phyloP scores from a whole-genome alignment of 225 moss, liverwort and hornwort genomes.

The Antitrichia curtipendula region DNA sequence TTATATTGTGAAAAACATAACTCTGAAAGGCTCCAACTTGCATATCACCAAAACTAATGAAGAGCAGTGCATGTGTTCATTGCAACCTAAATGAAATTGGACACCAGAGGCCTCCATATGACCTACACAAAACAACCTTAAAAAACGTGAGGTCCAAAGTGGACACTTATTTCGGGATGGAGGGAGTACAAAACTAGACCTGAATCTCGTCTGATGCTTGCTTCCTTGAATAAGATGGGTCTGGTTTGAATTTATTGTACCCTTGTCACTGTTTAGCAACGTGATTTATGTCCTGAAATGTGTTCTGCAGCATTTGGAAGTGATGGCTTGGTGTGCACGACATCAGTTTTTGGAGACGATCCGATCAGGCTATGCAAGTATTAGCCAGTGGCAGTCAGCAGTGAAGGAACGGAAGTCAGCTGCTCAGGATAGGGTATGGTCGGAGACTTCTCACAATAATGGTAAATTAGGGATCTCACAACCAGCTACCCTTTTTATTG shows the following conservation, averaged over 20 bases:
- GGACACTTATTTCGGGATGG: too few relatives aligned
- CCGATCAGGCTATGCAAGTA: conserved; percentile 52
- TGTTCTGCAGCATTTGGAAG: conserved; percentile 78
- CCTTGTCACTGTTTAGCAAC: not conserved
- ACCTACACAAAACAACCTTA: not conserved
- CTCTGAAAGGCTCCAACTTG: not conserved
- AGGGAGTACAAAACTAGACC: not conserved
- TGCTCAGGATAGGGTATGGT: conserved; percentile 72
- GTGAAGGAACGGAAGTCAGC: conserved; percentile 69
- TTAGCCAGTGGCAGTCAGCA: conserved; percentile 56
- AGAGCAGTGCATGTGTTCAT: not conserved
- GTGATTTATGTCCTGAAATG: not conserved
- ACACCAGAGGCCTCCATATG: not conserved
- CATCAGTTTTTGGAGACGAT: conserved; percentile 64
- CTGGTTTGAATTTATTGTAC: not conserved
- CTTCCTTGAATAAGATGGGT: not conserved
- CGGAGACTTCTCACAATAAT: conserved; percentile 35
- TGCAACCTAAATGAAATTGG: not conserved
- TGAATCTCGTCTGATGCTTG: not conserved
- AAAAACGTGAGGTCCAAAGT: not conserved
- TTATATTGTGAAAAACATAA: not conserved
- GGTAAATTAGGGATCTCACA: conserved; percentile 45
- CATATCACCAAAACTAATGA: not conserved
- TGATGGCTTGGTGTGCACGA: conserved; percentile 91
- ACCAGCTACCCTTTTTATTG: conserved; percentile 73